Evolutionary conservation across 2,329 filamentous ascomycete genomes (phyloP).

Genomic region (Aspergillus awamori): DNA sequence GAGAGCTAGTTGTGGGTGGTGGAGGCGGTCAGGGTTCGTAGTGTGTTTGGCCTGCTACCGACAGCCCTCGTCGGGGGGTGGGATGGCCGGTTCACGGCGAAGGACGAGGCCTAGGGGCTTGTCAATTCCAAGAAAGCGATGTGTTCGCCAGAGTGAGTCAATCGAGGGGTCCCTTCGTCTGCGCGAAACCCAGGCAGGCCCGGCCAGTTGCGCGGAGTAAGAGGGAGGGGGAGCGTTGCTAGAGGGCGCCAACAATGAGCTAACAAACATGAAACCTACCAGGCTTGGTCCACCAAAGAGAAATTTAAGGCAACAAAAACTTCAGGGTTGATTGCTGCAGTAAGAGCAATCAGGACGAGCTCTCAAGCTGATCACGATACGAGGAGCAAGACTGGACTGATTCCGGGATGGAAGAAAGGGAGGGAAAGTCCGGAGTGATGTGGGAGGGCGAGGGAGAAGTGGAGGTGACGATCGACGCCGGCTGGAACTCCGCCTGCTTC

Average conservation of each 20-base stretch:
- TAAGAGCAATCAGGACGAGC: neutral
- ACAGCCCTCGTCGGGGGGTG: slow-evolving; percentile 9
- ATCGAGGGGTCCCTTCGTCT: neutral
- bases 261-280: slow-evolving; percentile 11
- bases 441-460: slow-evolving; percentile 6
- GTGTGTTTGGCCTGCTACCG: slow-evolving; percentile 14
- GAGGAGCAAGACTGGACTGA: neutral
- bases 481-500: slow-evolving; percentile 14
- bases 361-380: neutral
- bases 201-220: slow-evolving; percentile 17
- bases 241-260: slow-evolving; percentile 17
- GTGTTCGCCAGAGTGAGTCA: neutral
- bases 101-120: neutral
- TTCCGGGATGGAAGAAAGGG: slow-evolving; percentile 7
- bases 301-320: neutral
- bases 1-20: slow-evolving; percentile 24
- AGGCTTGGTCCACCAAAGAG: neutral
- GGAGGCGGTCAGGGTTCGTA: slow-evolving; percentile 30
- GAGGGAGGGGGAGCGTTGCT: slow-evolving; percentile 10
- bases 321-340: neutral
- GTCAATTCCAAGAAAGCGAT: neutral
- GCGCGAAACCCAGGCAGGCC: neutral
- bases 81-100: slow-evolving; percentile 1
- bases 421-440: slow-evolving; percentile 5
- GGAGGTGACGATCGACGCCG: slow-evolving; percentile 17